Conservation (phyloP, 2,329 filamentous ascomycete genomes). For the Alternaria sp. region DNA sequence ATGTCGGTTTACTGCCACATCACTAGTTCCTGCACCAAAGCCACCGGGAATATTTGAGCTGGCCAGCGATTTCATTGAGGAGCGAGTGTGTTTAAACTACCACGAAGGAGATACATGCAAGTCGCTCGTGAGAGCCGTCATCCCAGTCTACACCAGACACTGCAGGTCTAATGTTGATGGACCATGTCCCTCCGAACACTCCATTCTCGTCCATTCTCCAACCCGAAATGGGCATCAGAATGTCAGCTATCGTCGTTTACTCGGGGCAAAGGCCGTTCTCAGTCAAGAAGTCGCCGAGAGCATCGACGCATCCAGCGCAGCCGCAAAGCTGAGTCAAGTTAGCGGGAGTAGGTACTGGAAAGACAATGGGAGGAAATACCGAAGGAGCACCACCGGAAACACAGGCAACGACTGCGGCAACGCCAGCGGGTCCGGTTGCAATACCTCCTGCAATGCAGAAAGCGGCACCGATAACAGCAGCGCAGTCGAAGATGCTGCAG, state of each 20-base stretch:
- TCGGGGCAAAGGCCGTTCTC: conserved; percentile 9
- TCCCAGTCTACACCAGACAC: background rate
- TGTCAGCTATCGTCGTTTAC: background rate
- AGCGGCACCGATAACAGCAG: conserved; percentile 7
- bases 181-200: background rate
- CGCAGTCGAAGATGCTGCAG: conserved; percentile 13
- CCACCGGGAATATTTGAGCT: background rate
- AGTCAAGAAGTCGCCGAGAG: conserved; percentile 10
- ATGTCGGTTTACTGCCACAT: background rate
- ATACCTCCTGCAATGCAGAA: conserved; percentile 8
- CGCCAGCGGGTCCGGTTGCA: conserved; percentile 5
- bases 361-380: background rate
- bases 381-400: conserved; percentile 6
- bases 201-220: background rate
- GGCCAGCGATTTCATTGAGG: conserved; percentile 6
- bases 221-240: background rate
- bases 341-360: background rate
- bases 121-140: background rate
- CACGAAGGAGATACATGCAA: conserved; percentile 1
- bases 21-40: background rate
- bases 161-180: background rate
- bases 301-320: conserved; percentile 10
- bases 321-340: conserved; percentile 5
- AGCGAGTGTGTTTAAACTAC: background rate
- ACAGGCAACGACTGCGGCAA: conserved; percentile 3